Base-by-base conservation (phyloP, 1,139 yeast species). In the Geotrichum candidum region DNA sequence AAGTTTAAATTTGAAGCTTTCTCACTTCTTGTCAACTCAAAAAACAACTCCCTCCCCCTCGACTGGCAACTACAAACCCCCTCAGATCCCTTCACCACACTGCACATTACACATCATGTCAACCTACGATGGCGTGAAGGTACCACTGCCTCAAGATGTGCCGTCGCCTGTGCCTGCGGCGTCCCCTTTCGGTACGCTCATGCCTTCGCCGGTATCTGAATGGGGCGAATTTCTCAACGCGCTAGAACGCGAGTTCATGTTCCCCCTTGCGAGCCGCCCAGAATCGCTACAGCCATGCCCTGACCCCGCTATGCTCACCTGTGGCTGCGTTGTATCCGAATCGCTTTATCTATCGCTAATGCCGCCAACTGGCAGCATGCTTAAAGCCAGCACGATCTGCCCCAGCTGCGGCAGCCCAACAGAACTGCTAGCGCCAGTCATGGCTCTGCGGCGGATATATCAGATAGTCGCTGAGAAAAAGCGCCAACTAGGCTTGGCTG, bases 271-370 rank as follows among this genome's bases (percentile, higher is more conserved):
- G 5, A 77, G 84, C 1, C 80, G 85, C 7, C 54, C 58, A 7
- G 45, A 58, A 7, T 27, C 54, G n/a, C 23, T 11, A 15, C 56
- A 23, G n/a, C 56, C 53, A 54, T 51, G 41, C 46, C 38, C 55
- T 11, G 64, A 62, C 31, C 56, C 63, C 23, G 53, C 60, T 35
- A 53, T 60, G 25, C 74, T 88, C 23, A 74, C 85, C 0, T 89
- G 96, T 74, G 94, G 95, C 0, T 88, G 96, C 73, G 73, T 88
- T 11, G 78, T 86, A 0, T 85, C 92, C 0, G 87, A 86, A 66
- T 66, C 74, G 0, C 50, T 50, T 27, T 59, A 52, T 25, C 10
- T 27, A 11, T 38, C 52, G 31, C 22, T 41, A 2, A n/a, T 18
- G 18, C 22, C 22, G 18, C 48, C 48, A 23, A 10, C 48, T n/a